Evolutionary conservation across 2,329 filamentous ascomycete species (phyloP), one percentile per base, ranked within the genome.

Genomic region (Hirsutella rhossiliensis): DNA sequence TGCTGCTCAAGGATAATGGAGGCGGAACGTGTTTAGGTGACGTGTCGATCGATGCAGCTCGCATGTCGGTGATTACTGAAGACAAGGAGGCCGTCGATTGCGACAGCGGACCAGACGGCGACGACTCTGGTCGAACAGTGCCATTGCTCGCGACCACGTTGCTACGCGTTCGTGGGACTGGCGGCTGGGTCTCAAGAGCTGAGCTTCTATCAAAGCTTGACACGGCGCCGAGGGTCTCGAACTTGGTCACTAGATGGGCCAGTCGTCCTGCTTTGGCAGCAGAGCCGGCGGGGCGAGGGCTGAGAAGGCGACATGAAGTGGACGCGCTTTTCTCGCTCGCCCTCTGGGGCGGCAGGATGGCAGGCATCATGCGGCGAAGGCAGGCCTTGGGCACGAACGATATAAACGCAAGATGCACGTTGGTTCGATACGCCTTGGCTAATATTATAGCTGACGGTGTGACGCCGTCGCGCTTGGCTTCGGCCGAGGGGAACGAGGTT

Each of bases 171-270:
- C 11, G 19, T 39, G 11, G 18, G 4, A 18, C 6, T 5, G 38
- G 18, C 13, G 12, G 6, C 15, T 12, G 19, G 12, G 18, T 15
- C 19, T 13, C 19, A 11, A 20, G 37, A 15, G n/a, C 8, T 19
- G 27, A 7, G 5, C 4, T 28, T 13, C 17, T 15, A 6, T 20
- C 44, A 15, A 20, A 15, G 20, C 41, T 46, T 30, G 50, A 40
- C 7, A 43, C 34, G 18, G 50, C 50, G 40, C 61, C 58, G 4
- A 60, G 49, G n/a, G 49, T 47, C 47, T 64, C 62, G 32, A 62
- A 64, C 37, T 58, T 62, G n/a, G 58, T 61, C 1, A 64, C 54
- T 15, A 64, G 55, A 27, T 59, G 54, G 31, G 61, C 55, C 20
- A 64, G 46, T 11, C 44, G 52, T 12, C 49, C 19, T 4, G 48